A percentile compares a stretch with the other conserved stretches of the same genome.
phyloP scores from a whole-genome alignment of 2,329 filamentous ascomycete species.

The Pseudocercospora eumusae region DNA sequence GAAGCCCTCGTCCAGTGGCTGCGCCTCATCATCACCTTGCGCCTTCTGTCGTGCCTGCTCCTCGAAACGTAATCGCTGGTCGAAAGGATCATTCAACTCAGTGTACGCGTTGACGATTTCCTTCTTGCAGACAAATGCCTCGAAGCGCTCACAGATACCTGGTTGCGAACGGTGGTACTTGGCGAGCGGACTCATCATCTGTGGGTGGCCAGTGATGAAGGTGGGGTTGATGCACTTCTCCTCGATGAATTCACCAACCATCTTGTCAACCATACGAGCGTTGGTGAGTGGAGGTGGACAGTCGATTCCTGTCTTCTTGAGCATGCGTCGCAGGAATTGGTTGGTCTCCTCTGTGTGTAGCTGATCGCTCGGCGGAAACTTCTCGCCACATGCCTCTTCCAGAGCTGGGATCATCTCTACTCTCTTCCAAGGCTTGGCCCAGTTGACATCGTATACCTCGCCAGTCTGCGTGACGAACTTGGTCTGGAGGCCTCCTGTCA shows the following conservation, averaged over 20 bases:
- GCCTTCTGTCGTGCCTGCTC: constrained; percentile 96
- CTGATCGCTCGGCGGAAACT: constrained; percentile 85
- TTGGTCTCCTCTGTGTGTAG: constrained; percentile 88
- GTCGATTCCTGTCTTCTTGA: constrained; percentile 88
- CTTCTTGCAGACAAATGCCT: constrained; percentile 96
- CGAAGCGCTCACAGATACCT: constrained; percentile 93
- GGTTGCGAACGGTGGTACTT: constrained; percentile 84
- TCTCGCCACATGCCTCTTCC: constrained; percentile 86
- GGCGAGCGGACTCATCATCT: constrained; percentile 90
- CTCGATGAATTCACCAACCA: constrained; percentile 89
- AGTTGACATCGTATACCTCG: constrained; percentile 89
- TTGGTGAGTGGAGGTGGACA: constrained; percentile 91
- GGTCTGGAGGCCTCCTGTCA: constrained; percentile 63
- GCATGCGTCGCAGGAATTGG: constrained; percentile 78
- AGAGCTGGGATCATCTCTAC: constrained; percentile 95
- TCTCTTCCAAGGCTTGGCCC: constrained; percentile 89
- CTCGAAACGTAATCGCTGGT: constrained; percentile 87
- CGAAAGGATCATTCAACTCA: constrained; percentile 95
- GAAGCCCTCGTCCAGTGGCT: constrained; percentile 95
- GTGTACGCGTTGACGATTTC: constrained; percentile 97
- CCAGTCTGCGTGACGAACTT: constrained; percentile 83
- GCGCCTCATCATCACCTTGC: constrained; percentile 95
- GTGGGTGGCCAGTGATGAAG: constrained; percentile 79
- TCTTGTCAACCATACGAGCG: constrained; percentile 92
- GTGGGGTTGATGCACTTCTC: constrained; percentile 91